These are phyloP conservation scores for Salvia hispanica DNA, from an alignment of 257 asterid species.

Conservation along the genomic window DNA sequence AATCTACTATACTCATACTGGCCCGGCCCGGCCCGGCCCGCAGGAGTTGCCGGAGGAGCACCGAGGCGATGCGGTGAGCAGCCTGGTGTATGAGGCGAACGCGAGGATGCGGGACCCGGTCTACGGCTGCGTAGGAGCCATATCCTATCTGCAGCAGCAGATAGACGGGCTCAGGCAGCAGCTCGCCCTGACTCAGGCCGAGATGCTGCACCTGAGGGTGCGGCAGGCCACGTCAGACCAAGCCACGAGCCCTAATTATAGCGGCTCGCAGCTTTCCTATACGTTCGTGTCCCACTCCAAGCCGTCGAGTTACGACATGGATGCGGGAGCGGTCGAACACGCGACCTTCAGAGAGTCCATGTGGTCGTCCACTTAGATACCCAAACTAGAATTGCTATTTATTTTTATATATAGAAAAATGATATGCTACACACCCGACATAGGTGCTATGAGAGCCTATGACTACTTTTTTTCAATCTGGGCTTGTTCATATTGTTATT, in stretches of 20 bases:
- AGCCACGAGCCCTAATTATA: constrained; percentile 36
- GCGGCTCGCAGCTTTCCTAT: constrained; percentile 45
- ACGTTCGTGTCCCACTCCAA: constrained; percentile 38
- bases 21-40: neutral
- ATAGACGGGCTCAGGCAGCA: constrained; percentile 47
- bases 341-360: constrained; percentile 24
- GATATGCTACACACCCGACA: neutral
- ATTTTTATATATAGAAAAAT: neutral
- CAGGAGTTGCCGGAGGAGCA: constrained; percentile 56
- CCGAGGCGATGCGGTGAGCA: constrained; percentile 55
- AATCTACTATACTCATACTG: neutral
- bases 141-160: constrained; percentile 60
- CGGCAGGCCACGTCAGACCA: constrained; percentile 46
- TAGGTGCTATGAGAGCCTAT: neutral
- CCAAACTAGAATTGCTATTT: neutral
- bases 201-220: constrained; percentile 55
- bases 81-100: constrained; percentile 62
- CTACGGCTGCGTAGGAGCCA: constrained; percentile 61
- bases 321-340: constrained; percentile 37
- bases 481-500: constrained; percentile 18
- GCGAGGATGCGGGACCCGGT: constrained; percentile 65
- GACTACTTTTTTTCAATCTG: constrained; percentile 22
- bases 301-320: constrained; percentile 54
- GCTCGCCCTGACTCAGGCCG: constrained; percentile 53
- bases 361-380: constrained; percentile 32